These are phyloP conservation scores for Polyporus tsugae DNA, from an alignment of 1,284 basidiomycete genomes.

Conservation along the genomic window DNA sequence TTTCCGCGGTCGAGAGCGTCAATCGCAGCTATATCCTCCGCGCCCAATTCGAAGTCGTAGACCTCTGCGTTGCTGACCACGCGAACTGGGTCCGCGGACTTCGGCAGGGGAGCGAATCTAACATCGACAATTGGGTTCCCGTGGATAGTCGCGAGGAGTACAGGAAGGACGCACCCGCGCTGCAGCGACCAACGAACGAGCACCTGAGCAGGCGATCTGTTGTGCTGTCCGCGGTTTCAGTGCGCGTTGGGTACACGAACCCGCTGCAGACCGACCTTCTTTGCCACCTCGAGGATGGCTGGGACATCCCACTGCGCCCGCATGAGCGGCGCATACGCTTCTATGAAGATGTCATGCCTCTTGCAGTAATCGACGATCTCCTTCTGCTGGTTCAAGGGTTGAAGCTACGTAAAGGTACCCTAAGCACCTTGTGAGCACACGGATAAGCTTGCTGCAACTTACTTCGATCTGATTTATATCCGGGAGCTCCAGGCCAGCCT, in stretches of 20 bases:
- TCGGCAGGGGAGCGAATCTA: conserved; percentile 61
- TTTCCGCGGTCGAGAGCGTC: conserved; percentile 56
- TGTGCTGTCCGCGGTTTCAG: conserved; percentile 44
- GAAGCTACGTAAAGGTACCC: conserved; percentile 56
- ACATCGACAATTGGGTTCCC: neutral
- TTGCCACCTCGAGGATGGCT: conserved; percentile 49
- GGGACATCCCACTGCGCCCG: conserved; percentile 52
- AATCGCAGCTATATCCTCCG: conserved; percentile 56
- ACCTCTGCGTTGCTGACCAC: conserved; percentile 61
- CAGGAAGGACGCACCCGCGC: conserved; percentile 43
- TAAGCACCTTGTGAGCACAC: neutral
- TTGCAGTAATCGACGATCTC: conserved; percentile 82
- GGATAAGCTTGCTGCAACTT: neutral
- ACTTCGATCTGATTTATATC: conserved; percentile 88
- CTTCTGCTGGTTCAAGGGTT: conserved; percentile 85
- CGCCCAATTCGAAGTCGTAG: conserved; percentile 58
- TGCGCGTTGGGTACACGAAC: neutral
- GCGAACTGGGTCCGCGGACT: conserved; percentile 55
- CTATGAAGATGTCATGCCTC: conserved; percentile 70
- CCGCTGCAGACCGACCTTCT: conserved; percentile 44
- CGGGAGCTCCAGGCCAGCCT: conserved; percentile 68
- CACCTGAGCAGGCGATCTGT: conserved; percentile 64
- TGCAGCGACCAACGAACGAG: conserved; percentile 78
- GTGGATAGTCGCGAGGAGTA: neutral
- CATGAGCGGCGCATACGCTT: conserved; percentile 68